These are phyloP conservation scores for Calonectria henricotiae DNA, from an alignment of 2,329 filamentous ascomycete genomes.

Conservation along the genomic window DNA sequence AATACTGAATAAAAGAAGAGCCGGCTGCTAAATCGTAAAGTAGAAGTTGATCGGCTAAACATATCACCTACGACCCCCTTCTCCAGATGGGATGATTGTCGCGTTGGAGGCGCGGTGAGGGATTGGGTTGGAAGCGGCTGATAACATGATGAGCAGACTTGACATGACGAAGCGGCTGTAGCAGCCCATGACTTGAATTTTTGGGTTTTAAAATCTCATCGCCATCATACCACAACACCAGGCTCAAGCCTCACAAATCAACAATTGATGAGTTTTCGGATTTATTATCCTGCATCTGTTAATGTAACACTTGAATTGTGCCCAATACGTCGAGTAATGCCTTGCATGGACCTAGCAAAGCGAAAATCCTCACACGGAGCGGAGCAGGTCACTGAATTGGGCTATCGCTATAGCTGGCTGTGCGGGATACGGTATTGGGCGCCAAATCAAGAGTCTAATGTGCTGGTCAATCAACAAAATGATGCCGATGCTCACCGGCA, in stretches of 20 bases:
- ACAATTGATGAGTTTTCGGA: not conserved
- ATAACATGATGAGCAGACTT: no score
- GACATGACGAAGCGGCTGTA: no score
- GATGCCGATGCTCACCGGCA: not conserved
- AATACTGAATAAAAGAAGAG: not conserved
- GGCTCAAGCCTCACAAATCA: not conserved
- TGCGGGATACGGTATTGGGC: not conserved
- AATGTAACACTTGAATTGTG: not conserved
- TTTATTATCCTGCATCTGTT: not conserved
- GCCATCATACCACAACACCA: not conserved
- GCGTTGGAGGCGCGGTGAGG: no score
- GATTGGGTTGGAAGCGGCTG: no score
- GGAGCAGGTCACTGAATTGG: not conserved
- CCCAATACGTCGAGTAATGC: not conserved
- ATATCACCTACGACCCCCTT: not conserved
- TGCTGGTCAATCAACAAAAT: not conserved
- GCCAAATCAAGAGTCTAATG: constrained; percentile 3
- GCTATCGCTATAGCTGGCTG: not conserved
- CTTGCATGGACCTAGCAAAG: not conserved
- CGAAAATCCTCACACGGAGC: constrained; percentile 9
- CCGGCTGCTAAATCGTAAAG: not conserved
- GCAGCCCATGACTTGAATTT: not conserved
- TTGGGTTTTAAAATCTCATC: not conserved
- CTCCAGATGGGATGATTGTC: no score
- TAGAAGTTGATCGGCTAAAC: not conserved